Conservation (phyloP, 2,329 filamentous ascomycete species). For the Claviceps fusiformis region DNA sequence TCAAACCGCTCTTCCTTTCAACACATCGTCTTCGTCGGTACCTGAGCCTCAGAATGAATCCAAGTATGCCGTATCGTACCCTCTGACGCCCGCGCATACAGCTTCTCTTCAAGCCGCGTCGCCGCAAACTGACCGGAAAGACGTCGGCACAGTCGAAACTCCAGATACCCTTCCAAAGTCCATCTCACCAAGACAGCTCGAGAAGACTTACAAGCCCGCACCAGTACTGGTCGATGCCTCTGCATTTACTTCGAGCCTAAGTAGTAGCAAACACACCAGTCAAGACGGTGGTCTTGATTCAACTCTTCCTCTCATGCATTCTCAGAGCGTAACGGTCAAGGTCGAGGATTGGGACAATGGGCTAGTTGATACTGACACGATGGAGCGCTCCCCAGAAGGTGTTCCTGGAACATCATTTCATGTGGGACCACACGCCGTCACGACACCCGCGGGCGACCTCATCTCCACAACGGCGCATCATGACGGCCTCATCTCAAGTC, state of each 20-base stretch:
- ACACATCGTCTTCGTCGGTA: not conserved
- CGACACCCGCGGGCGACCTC: conserved; percentile 24
- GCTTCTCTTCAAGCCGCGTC: conserved; percentile 33
- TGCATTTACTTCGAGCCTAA: conserved; percentile 36
- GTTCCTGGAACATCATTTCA: conserved; percentile 20
- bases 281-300: conserved; percentile 33
- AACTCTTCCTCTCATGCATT: conserved; percentile 26
- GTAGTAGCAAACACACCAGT: conserved; percentile 35
- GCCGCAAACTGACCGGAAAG: conserved; percentile 22
- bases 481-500: conserved; percentile 8
- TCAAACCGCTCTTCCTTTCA: conserved; percentile 8
- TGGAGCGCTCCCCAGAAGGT: conserved; percentile 28
- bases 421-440: not conserved
- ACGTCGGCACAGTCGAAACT: conserved; percentile 11
- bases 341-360: conserved; percentile 35
- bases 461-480: conserved; percentile 16
- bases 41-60: conserved; percentile 4
- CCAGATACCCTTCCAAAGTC: conserved; percentile 19
- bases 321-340: conserved; percentile 39
- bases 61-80: conserved; percentile 21
- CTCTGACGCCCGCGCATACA: conserved; percentile 39
- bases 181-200: conserved; percentile 28
- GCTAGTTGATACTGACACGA: conserved; percentile 18
- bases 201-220: conserved; percentile 24
- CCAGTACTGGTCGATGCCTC: conserved; percentile 16